Base-by-base conservation (phyloP, 331 rosid species). In the Saraca asoca region DNA sequence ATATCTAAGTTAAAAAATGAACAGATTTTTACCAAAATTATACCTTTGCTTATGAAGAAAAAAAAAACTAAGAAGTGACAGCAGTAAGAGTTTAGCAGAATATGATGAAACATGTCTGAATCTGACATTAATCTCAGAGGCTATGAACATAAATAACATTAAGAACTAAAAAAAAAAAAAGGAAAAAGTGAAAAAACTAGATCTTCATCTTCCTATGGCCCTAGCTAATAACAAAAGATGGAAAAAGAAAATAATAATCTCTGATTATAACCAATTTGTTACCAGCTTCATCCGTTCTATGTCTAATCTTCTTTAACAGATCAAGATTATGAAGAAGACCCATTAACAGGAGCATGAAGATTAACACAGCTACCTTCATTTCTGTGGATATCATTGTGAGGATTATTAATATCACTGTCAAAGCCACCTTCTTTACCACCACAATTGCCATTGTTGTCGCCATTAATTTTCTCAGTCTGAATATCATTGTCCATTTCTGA, bases 291-390 rank as follows among this genome's bases (percentile, higher is more conserved):
- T 48, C 41, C 57, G 41, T 39, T 11, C 68, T 44, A 37, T 71
- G 9, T 35, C 17, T 48, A 48, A 54, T 51, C 50, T 46, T 34
- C 45, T 43, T 61, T 8, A 0, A 39, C 0, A 34, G 41, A 68
- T 50, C 33, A 59, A 51, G 31, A 66, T 58, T 16, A 74, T 39
- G 69, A 67, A 19, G 24, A 55, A 6, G 83, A 77, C 49, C 81
- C 77, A 15, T 75, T 53, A 45, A 46, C 50, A 72, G 50, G 66
- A 63, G 68, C 69, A 53, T 56, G 78, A 53, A 78, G 57, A 66
- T 65, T 50, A 9, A 56, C 39, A 65, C 50, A 58, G 52, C 71
- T 64, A 58, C 66, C 78, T 69, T 68, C 81, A 34, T 62, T 56
- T 41, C 48, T 53, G 45, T 68, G 70, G 31, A 46, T 68, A 55